Evolutionary conservation across 805 yeast genomes (phyloP).

Genomic region (Yarrowia sp.): DNA sequence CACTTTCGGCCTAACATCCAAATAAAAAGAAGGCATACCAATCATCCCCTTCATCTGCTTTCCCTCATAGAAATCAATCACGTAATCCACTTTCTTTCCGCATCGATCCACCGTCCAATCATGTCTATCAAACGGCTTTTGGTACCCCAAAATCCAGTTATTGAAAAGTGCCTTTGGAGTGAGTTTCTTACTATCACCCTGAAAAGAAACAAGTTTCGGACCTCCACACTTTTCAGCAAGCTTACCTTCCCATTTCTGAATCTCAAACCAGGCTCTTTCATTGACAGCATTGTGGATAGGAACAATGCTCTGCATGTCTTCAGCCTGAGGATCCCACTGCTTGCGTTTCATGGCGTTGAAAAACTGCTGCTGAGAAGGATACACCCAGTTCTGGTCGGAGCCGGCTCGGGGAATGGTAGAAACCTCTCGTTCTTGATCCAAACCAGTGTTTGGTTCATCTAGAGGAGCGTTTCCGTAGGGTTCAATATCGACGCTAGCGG

Average conservation of each 20-base stretch:
- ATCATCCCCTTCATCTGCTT: constrained; percentile 48
- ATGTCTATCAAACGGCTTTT: constrained; percentile 90
- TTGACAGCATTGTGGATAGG: constrained; percentile 94
- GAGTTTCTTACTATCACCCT: constrained; percentile 80
- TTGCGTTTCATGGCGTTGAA: constrained; percentile 92
- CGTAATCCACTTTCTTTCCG: constrained; percentile 81
- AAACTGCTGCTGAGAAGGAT: constrained; percentile 94
- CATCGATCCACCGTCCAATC: constrained; percentile 90
- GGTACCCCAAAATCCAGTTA: constrained; percentile 57
- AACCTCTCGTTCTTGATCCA: constrained; percentile 73
- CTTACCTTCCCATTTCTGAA: constrained; percentile 70
- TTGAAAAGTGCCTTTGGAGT: constrained; percentile 86
- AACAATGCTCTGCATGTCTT: constrained; percentile 85
- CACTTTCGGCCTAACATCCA: constrained; percentile 91
- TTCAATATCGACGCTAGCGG: background rate
- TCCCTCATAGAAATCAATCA: constrained; percentile 83
- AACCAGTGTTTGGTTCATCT: constrained; percentile 32
- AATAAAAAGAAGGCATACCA: constrained; percentile 58
- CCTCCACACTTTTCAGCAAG: constrained; percentile 62
- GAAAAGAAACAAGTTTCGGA: constrained; percentile 75
- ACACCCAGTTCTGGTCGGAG: constrained; percentile 72
- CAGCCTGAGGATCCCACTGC: constrained; percentile 76
- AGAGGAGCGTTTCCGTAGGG: constrained; percentile 1
- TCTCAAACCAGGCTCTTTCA: constrained; percentile 88
- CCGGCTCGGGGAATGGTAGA: constrained; percentile 83